phyloP scores from a whole-genome alignment of 1,284 basidiomycete genomes.

The Earliella scabrosa region DNA sequence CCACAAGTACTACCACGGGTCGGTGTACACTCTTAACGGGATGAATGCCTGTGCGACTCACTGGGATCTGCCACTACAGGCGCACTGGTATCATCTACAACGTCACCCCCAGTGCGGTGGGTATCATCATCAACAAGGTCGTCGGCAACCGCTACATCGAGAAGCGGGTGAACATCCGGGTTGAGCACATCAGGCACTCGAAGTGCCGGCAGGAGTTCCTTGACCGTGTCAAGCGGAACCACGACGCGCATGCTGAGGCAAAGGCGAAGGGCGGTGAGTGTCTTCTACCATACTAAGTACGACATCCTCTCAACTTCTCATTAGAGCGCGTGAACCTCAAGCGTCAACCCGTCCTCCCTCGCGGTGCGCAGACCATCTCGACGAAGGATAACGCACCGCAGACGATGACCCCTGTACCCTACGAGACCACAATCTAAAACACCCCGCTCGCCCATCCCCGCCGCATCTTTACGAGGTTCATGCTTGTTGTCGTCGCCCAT shows the following conservation, averaged over 20 bases:
- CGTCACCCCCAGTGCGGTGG: constrained; percentile 93
- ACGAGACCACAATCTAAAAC: constrained; percentile 84
- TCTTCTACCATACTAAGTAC: no score
- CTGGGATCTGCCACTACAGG: constrained; percentile 42
- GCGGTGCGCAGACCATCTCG: constrained; percentile 81
- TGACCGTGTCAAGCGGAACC: constrained; percentile 94
- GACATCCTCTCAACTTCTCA: neutral
- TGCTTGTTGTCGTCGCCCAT: constrained; percentile 34
- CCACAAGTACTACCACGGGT: constrained; percentile 96
- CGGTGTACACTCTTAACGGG: constrained; percentile 27
- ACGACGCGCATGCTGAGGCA: constrained; percentile 82
- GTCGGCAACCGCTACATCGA: constrained; percentile 99
- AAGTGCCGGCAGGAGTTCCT: constrained; percentile 99
- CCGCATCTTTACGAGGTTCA: constrained; percentile 30
- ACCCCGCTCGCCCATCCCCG: constrained; percentile 9
- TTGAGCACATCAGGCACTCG: constrained; percentile 98
- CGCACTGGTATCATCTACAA: constrained; percentile 99
- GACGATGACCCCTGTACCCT: constrained; percentile 91
- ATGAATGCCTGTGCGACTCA: neutral
- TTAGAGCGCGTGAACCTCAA: constrained; percentile 85
- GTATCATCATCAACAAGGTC: constrained; percentile 98
- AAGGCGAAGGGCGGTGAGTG: constrained; percentile 90
- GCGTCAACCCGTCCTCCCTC: constrained; percentile 87
- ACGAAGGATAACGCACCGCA: constrained; percentile 83
- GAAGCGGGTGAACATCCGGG: constrained; percentile 99